Conservation (phyloP, 1,284 basidiomycete genomes). For the Fomitopsis pinicola region DNA sequence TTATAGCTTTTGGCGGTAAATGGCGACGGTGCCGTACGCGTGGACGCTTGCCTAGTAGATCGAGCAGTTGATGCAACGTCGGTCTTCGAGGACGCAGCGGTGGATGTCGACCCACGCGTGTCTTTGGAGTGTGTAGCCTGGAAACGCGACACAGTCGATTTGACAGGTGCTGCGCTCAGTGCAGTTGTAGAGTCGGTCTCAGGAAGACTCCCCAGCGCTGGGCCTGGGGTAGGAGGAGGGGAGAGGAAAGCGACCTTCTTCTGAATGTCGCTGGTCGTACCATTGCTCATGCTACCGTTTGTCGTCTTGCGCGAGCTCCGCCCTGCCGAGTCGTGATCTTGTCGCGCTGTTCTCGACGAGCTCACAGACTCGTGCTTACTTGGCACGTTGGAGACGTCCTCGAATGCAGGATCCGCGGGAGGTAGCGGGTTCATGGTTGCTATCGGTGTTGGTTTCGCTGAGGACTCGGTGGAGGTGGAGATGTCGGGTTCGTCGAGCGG, state of each 20-base stretch:
- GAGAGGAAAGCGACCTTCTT: slow-evolving; percentile 86
- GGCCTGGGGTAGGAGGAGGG: slow-evolving; percentile 61
- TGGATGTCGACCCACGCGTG: slow-evolving; percentile 61
- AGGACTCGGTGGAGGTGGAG: slow-evolving; percentile 26
- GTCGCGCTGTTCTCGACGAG: background rate
- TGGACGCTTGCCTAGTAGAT: slow-evolving; percentile 45
- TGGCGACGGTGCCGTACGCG: slow-evolving; percentile 57
- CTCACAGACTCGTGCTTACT: background rate
- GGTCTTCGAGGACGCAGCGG: slow-evolving; percentile 39
- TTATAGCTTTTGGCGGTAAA: slow-evolving; percentile 44
- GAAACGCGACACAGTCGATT: slow-evolving; percentile 71
- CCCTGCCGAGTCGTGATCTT: slow-evolving; percentile 42
- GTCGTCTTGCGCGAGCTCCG: slow-evolving; percentile 51
- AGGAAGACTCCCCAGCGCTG: slow-evolving; percentile 31
- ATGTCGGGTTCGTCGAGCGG: slow-evolving; percentile 38
- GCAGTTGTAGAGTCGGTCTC: slow-evolving; percentile 34
- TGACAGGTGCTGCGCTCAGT: slow-evolving; percentile 33
- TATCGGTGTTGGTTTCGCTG: slow-evolving; percentile 32
- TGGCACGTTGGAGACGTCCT: background rate
- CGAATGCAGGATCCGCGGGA: slow-evolving; percentile 6
- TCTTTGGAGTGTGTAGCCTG: slow-evolving; percentile 68
- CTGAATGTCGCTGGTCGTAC: slow-evolving; percentile 41
- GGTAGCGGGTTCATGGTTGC: slow-evolving; percentile 19
- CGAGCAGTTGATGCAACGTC: slow-evolving; percentile 38
- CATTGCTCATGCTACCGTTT: slow-evolving; percentile 35